phyloP scores from a whole-genome alignment of 202 grass and related monocot species.

The Panicum virgatum region DNA sequence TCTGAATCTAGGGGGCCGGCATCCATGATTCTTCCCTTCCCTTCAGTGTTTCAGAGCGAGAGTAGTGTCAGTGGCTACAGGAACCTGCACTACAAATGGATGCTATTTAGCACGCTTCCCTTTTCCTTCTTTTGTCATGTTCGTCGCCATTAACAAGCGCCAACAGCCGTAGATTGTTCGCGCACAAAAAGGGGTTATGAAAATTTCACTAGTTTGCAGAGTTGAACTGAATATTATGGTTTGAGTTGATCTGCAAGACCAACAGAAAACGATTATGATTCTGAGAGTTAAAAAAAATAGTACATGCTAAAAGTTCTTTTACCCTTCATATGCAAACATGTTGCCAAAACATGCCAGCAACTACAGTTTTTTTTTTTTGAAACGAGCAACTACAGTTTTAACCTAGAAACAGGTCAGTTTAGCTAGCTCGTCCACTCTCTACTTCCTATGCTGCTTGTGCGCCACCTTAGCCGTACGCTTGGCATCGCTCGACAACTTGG shows the following conservation, averaged over 20 bases:
- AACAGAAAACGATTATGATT: not conserved
- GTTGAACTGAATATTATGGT: not conserved
- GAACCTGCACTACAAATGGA: constrained; percentile 33
- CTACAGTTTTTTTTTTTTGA: too few species aligned
- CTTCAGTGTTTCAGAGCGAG: constrained; percentile 22
- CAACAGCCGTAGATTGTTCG: not conserved
- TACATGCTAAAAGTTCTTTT: not conserved
- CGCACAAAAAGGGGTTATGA: not conserved
- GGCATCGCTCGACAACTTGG: not conserved
- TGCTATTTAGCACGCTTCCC: constrained; percentile 34
- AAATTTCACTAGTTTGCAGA: not conserved
- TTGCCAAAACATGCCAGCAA: not conserved
- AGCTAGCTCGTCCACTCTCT: not conserved
- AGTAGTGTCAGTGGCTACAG: constrained; percentile 42
- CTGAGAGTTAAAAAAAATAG: not conserved
- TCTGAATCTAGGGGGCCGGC: constrained; percentile 42
- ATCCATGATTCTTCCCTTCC: constrained; percentile 35
- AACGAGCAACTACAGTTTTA: not conserved
- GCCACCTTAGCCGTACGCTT: not conserved
- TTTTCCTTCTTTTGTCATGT: constrained; percentile 15
- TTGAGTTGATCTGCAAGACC: not conserved
- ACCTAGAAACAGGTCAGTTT: not conserved
- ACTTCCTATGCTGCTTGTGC: not conserved
- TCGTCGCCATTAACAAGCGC: constrained; percentile 11
- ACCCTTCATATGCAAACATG: not conserved